Conservation (phyloP, 768 basidiomycete genomes). For the Chalciporus chontae region DNA sequence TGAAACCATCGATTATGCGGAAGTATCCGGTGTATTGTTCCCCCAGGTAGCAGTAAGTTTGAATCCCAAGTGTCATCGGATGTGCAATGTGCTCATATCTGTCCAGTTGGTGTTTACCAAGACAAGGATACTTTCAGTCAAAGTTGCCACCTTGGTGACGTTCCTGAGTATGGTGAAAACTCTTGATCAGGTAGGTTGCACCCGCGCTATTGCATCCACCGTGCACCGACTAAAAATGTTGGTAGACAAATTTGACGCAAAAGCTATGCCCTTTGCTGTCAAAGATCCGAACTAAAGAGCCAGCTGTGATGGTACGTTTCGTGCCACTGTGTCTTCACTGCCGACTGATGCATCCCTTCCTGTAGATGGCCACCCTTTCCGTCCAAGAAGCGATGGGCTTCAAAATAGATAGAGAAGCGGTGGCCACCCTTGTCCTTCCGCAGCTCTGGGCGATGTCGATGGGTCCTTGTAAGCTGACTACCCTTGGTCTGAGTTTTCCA, state of each 20-base stretch:
- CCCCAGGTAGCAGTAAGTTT: conserved; percentile 84
- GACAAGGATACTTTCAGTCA: conserved; percentile 85
- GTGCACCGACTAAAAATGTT: conserved; percentile 1
- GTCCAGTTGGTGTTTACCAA: conserved; percentile 86
- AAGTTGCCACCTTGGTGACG: conserved; percentile 83
- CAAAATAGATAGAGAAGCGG: conserved; percentile 91
- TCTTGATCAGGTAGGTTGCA: conserved; percentile 74
- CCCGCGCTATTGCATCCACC: not conserved
- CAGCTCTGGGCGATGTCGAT: conserved; percentile 98
- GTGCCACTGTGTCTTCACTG: not conserved
- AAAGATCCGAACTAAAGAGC: conserved; percentile 95
- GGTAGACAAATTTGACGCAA: conserved; percentile 83
- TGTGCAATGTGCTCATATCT: conserved; percentile 10
- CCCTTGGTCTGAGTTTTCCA: not conserved
- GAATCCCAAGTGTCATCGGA: not conserved
- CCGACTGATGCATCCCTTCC: conserved; percentile 1
- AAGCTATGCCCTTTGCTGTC: conserved; percentile 93
- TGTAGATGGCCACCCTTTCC: conserved; percentile 78
- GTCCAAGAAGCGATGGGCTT: conserved; percentile 97
- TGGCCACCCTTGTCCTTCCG: conserved; percentile 82
- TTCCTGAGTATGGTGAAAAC: conserved; percentile 87
- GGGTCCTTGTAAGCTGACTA: conserved; percentile 68
- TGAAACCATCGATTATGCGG: conserved; percentile 92
- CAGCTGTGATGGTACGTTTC: conserved; percentile 76
- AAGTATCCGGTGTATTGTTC: conserved; percentile 86